Base-by-base conservation (phyloP, 2,329 filamentous ascomycete species). In the Xylariaceae sp. region DNA sequence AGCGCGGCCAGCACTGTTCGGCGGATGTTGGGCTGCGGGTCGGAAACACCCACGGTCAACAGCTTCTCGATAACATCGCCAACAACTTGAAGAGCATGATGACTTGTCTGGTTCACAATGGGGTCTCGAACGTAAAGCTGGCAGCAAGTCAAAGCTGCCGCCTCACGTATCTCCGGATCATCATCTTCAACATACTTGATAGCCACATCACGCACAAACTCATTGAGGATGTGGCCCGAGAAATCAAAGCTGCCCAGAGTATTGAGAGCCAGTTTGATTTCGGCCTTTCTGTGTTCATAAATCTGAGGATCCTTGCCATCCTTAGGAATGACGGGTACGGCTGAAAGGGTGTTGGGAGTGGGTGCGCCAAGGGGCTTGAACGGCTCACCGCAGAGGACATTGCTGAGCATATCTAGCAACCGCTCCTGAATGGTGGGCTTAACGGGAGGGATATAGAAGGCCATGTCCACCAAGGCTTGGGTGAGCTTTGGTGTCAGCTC, bases 241-340 rank as follows among this genome's bases (percentile, higher is more conserved):
- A 99, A 99, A 67, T 99, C 94, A 62, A 99, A 99, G 65, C 90
- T 96, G n/a, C 94, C 95, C 0, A 99, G 76, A 0, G 95, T 99
- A 62, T 95, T 91, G 14, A 99, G 78, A 4, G 94, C 94, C 45
- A 99, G 76, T 56, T 95, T 95, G 54, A 99, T 89, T 66, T 99
- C 92, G 9, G 85, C 77, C 66, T 95, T 91, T 52, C 86, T 76
- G 57, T 83, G 83, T 58, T 95, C 90, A 55, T 89, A 85, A n/a
- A 86, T 86, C 42, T 86, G 79, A 0, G 87, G 85, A 57, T 95
- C 89, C 63, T 94, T 89, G 52, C 85, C 87, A 60, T 97, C 94
- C 60, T 91, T 91, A 12, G 87, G 82, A 63, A 92, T 90, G 51
- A 92, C 85, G 17, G 90, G 89, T 22, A 94, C 83, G 0, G 90